phyloP scores from a whole-genome alignment of 345 rosid genomes.

The Carallia pectinifolia region DNA sequence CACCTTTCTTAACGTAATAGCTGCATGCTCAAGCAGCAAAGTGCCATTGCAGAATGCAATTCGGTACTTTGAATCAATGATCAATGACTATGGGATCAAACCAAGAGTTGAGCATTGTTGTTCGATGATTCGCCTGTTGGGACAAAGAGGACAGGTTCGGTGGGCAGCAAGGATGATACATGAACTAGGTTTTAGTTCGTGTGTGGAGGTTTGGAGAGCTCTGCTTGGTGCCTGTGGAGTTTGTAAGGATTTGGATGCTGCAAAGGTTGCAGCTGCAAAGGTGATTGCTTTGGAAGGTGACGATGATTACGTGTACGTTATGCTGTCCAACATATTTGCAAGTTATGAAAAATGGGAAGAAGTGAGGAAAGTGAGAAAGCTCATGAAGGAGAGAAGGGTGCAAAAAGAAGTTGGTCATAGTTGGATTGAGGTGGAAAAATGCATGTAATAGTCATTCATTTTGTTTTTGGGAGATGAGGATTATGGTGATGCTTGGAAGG shows the following conservation, averaged over 20 bases:
- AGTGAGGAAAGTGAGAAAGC: constrained; percentile 48
- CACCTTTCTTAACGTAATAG: constrained; percentile 70
- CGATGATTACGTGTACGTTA: constrained; percentile 61
- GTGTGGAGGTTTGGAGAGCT: constrained; percentile 62
- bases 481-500: too few relatives aligned
- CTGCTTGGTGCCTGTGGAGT: constrained; percentile 62
- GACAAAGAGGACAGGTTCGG: constrained; percentile 47
- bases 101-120: constrained; percentile 71
- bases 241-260: constrained; percentile 48
- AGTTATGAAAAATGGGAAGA: constrained; percentile 56
- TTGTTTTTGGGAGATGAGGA: too few relatives aligned
- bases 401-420: constrained; percentile 62
- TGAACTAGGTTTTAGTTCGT: constrained; percentile 42
- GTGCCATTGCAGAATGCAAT: constrained; percentile 38
- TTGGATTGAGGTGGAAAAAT: constrained; percentile 54
- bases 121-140: constrained; percentile 63
- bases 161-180: constrained; percentile 44
- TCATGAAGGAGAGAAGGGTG: constrained; percentile 53
- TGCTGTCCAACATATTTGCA: constrained; percentile 60
- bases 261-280: constrained; percentile 47
- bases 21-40: constrained; percentile 53
- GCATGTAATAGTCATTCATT: not conserved
- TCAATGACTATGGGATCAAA: constrained; percentile 50
- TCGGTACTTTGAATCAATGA: constrained; percentile 54
- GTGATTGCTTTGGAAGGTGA: constrained; percentile 47